Conservation (phyloP, 768 basidiomycete species). For the Cystobasidium tubakii region DNA sequence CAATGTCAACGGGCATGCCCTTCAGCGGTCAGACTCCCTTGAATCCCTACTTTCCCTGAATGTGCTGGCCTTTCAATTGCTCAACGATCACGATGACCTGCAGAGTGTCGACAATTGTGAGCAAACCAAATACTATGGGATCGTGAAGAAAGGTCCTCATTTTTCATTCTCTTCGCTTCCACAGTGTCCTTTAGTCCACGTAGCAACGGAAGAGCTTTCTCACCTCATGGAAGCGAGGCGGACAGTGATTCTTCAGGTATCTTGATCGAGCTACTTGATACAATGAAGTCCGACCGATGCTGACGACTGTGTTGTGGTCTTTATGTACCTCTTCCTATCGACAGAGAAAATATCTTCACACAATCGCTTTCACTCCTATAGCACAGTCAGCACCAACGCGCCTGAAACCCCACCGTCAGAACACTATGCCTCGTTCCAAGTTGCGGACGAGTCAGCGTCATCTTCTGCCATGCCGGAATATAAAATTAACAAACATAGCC, state of each 20-base stretch:
- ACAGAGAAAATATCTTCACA: not conserved
- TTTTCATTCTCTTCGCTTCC: too few species aligned
- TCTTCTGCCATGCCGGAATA: not conserved
- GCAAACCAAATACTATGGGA: not conserved
- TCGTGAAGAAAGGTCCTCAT: too few species aligned
- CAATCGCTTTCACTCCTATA: not conserved
- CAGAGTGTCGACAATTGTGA: not conserved
- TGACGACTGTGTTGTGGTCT: not conserved
- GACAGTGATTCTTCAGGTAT: not conserved
- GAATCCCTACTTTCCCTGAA: constrained; percentile 1
- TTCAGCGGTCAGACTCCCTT: not conserved
- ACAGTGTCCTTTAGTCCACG: too few species aligned
- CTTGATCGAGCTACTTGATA: not conserved
- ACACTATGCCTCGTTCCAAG: not conserved
- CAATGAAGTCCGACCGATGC: not conserved
- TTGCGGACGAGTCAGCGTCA: not conserved
- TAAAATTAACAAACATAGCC: not conserved
- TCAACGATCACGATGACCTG: constrained; percentile 3
- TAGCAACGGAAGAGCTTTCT: not conserved
- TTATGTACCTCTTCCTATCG: not conserved
- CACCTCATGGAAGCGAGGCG: not conserved
- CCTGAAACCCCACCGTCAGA: not conserved
- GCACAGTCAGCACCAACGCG: constrained; percentile 1
- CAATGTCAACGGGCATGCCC: not conserved
- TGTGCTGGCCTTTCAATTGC: not conserved